Conservation (phyloP, 257 asterid species). For the Nicotiana noctiflora region DNA sequence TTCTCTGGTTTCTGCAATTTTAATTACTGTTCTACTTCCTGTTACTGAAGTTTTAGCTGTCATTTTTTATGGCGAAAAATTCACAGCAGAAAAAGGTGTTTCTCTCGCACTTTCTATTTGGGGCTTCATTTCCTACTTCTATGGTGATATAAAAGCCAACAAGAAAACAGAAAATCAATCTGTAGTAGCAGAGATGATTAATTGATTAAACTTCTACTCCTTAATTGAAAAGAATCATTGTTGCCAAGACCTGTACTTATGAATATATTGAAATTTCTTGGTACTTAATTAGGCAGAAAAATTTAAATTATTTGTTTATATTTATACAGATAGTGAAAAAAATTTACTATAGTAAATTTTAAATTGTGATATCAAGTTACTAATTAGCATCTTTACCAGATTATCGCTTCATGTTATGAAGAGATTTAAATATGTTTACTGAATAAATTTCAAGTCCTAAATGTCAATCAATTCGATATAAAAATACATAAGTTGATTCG, state of each 20-base stretch:
- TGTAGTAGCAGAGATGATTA: not conserved
- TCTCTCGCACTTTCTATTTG: conserved; percentile 3
- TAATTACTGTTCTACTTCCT: conserved; percentile 2
- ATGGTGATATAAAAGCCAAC: not conserved
- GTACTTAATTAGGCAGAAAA: no score
- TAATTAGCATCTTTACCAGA: no score
- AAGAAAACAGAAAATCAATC: not conserved
- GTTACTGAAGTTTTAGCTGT: not conserved
- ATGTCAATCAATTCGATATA: no score
- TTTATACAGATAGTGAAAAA: no score
- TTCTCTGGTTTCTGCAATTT: not conserved
- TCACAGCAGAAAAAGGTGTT: conserved; percentile 4
- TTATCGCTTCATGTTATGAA: no score
- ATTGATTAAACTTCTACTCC: not conserved
- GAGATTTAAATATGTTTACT: no score
- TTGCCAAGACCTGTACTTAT: not conserved
- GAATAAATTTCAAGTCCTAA: no score
- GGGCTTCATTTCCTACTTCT: not conserved
- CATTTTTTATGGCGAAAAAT: not conserved
- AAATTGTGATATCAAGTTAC: no score
- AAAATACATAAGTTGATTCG: no score
- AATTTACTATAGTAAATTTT: no score
- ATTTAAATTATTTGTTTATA: no score
- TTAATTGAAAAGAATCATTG: not conserved
- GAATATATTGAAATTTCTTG: no score